Percentiles rank a stretch among this genome's conserved stretches.
phyloP scores from a whole-genome alignment of 768 basidiomycete species.

The Cystobasidium onofrii region DNA sequence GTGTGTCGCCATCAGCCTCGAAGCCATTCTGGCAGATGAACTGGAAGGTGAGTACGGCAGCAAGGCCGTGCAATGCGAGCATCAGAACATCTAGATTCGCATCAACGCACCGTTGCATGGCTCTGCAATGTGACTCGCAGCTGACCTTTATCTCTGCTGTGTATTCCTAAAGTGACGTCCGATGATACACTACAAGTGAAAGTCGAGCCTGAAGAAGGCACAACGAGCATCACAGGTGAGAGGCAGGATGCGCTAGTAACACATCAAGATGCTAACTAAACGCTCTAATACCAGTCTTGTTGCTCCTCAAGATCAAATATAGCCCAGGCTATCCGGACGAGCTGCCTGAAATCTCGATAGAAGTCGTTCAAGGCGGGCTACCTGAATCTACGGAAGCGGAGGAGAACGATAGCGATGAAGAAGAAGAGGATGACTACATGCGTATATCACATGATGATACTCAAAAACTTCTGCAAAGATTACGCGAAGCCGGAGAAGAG shows the following conservation, averaged over 20 bases:
- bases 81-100: not conserved
- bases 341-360: constrained; percentile 64
- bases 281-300: constrained; percentile 54
- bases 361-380: constrained; percentile 52
- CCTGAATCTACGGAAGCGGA: constrained; percentile 49
- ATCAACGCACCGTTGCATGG: no score
- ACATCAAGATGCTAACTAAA: not conserved
- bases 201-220: constrained; percentile 73
- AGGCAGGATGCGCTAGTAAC: constrained; percentile 37
- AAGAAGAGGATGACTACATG: constrained; percentile 48
- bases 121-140: no score
- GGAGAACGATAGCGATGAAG: constrained; percentile 55
- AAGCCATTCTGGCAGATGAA: constrained; percentile 16
- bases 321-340: constrained; percentile 73
- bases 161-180: constrained; percentile 65
- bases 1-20: not conserved
- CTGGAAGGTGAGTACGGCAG: constrained; percentile 9
- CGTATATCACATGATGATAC: constrained; percentile 57
- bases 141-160: not conserved
- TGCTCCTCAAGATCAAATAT: constrained; percentile 67
- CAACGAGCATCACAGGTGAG: constrained; percentile 55
- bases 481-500: constrained; percentile 52
- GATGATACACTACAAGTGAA: constrained; percentile 72
- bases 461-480: constrained; percentile 50
- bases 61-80: not conserved